phyloP scores from a whole-genome alignment of 2,329 filamentous ascomycete species.

The Aspergillus versicolor region DNA sequence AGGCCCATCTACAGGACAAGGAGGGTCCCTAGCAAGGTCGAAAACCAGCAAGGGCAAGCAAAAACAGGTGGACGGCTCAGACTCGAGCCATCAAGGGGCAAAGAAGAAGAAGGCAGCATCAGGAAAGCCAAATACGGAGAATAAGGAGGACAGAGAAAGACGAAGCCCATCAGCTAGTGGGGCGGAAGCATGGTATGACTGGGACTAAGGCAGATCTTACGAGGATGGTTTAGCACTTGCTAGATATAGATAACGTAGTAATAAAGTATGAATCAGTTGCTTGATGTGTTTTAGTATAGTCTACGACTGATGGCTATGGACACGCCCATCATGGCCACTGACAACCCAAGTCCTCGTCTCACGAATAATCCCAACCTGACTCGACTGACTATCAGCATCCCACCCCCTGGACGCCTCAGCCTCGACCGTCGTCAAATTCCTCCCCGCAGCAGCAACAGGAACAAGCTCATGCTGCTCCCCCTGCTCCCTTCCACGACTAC shows the following conservation, averaged over 20 bases:
- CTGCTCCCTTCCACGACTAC: not conserved
- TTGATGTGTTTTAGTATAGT: too few species aligned
- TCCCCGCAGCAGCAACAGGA: not conserved
- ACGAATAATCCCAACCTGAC: slow-evolving; percentile 16
- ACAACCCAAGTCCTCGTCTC: slow-evolving; percentile 14
- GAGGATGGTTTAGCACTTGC: too few species aligned
- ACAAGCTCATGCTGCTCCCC: not conserved
- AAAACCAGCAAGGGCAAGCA: not conserved
- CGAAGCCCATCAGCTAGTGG: too few species aligned
- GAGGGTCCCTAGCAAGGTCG: not conserved
- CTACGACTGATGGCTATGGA: too few species aligned
- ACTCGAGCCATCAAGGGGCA: not conserved
- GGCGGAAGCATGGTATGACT: too few species aligned
- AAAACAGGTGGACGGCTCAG: not conserved
- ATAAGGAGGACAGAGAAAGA: not conserved
- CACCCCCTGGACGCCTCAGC: slow-evolving; percentile 10
- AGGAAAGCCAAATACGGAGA: not conserved
- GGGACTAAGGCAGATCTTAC: too few species aligned
- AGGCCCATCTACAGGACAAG: not conserved
- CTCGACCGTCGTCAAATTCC: not conserved
- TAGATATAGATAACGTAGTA: too few species aligned
- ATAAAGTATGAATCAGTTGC: too few species aligned
- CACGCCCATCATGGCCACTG: not conserved
- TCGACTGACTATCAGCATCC: slow-evolving; percentile 19
- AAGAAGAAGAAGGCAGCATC: not conserved